These are phyloP conservation scores for Reutealis trisperma DNA, from an alignment of 345 rosid species.

Conservation along the genomic window DNA sequence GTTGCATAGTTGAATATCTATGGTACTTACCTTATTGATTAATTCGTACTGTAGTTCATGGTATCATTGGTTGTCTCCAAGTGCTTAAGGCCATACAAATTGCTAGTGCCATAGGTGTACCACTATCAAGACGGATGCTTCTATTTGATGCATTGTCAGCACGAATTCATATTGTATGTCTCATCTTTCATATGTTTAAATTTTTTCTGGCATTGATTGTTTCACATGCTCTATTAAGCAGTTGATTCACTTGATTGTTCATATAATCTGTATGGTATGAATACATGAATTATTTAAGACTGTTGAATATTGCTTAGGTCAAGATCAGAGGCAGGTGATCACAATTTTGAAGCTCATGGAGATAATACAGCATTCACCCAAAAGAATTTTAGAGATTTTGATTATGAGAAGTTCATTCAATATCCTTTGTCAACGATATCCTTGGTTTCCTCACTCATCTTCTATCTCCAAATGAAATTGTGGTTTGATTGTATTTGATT, in stretches of 20 bases:
- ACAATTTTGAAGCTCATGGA: slow-evolving; percentile 81
- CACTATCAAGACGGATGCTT: slow-evolving; percentile 86
- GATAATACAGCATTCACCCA: slow-evolving; percentile 55
- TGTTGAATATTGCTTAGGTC: slow-evolving; percentile 46
- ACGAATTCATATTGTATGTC: slow-evolving; percentile 71
- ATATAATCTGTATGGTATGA: background rate
- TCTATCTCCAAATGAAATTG: background rate
- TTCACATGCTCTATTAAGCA: background rate
- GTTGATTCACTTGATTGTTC: background rate
- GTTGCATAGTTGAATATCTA: background rate
- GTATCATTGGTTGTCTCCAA: slow-evolving; percentile 92
- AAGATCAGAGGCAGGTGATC: slow-evolving; percentile 75
- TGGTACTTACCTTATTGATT: background rate
- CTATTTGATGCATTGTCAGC: slow-evolving; percentile 88
- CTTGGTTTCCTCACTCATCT: slow-evolving; percentile 4
- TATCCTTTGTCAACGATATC: slow-evolving; percentile 62
- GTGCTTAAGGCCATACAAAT: slow-evolving; percentile 94
- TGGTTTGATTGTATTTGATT: background rate
- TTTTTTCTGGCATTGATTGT: background rate
- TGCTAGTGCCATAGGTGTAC: slow-evolving; percentile 78
- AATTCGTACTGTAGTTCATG: slow-evolving; percentile 62
- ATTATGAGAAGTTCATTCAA: slow-evolving; percentile 87
- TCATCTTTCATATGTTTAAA: background rate
- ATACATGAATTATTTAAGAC: slow-evolving; percentile 15
- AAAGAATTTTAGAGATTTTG: slow-evolving; percentile 64